Base-by-base conservation (phyloP, 2,329 filamentous ascomycete genomes). In the Hirsutella minnesotensis region DNA sequence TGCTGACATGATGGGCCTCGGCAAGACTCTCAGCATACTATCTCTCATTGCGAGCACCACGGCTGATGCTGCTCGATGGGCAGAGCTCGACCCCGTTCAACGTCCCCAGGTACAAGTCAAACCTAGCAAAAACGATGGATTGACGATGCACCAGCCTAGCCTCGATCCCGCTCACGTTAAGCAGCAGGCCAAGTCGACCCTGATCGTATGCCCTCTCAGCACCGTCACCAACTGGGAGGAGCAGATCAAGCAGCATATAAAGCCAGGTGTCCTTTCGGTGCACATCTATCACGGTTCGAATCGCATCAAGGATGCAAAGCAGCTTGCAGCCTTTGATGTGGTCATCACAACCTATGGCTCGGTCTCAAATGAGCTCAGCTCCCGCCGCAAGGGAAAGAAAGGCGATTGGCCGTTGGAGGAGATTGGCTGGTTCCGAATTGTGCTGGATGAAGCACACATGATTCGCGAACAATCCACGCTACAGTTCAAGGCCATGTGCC, bases 161-260 rank as follows among this genome's bases (percentile, higher is more conserved):
- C 58, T 78, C 16, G 68, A 63, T 3, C 59, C 78, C 18, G 75
- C 72, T 12, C 63, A 56, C 10, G 57, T 84, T n/a, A 63, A 65
- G 18, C 70, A 68, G 35, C 94, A 95, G 54, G 79, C 77, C 5
- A 83, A 79, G 55, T 79, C 85, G 1, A 96, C 92, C 0, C 68
- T 98, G 27, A 72, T 98, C 16, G 78, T 98, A 15, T 94, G 85
- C 44, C 92, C 92, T 1, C 72, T 95, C 3, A 95, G 86, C 55
- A 92, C 90, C 0, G 80, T 96, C 45, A 82, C 83, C 21, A 98
- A 96, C 55, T 98, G 92, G 92, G 83, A 90, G 53, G 80, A 88
- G 51, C 92, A 98, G 61, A 86, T 96, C 47, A 83, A 83, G 53
- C 75, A 84, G 45, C 92, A 98, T 60, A 69, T 94, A 38, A 70